Conservation (phyloP, 768 basidiomycete genomes). For the Boletus rex-veris region DNA sequence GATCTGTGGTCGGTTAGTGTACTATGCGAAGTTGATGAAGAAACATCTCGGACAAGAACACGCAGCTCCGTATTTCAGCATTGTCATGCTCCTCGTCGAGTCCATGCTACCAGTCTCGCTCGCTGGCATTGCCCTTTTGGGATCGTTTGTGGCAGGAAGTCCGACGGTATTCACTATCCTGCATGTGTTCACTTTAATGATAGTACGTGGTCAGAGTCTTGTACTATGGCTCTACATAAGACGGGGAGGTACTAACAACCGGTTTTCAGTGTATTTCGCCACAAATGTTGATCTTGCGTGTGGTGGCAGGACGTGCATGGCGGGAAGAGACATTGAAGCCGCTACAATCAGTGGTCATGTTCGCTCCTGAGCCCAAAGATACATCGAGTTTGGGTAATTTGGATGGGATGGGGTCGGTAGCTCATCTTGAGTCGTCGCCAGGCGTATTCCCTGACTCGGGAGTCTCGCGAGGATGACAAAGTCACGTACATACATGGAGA, state of each 20-base stretch:
- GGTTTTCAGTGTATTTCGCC: constrained; percentile 12
- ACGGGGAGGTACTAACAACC: not conserved
- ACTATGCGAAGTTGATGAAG: not conserved
- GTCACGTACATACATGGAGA: too few relatives aligned
- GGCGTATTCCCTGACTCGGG: too few relatives aligned
- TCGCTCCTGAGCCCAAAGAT: too few relatives aligned
- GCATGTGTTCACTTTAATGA: not conserved
- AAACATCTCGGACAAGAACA: constrained; percentile 1
- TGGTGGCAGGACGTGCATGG: not conserved
- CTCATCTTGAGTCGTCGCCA: too few relatives aligned
- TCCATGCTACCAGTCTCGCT: too few relatives aligned
- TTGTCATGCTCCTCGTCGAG: not conserved
- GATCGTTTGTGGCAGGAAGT: not conserved
- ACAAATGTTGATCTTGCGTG: constrained; percentile 12
- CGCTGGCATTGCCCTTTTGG: constrained; percentile 2
- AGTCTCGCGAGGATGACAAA: too few relatives aligned
- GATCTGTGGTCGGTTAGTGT: constrained; percentile 3
- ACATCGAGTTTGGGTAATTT: too few relatives aligned
- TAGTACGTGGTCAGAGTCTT: not conserved
- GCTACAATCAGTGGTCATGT: too few relatives aligned
- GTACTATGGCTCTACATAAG: too few relatives aligned
- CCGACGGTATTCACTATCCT: too few relatives aligned
- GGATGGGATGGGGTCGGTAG: too few relatives aligned
- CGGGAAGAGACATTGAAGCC: too few relatives aligned
- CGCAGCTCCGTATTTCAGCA: constrained; percentile 4